Base-by-base conservation (phyloP, 2,329 filamentous ascomycete genomes). In the Monosporascus sp. region DNA sequence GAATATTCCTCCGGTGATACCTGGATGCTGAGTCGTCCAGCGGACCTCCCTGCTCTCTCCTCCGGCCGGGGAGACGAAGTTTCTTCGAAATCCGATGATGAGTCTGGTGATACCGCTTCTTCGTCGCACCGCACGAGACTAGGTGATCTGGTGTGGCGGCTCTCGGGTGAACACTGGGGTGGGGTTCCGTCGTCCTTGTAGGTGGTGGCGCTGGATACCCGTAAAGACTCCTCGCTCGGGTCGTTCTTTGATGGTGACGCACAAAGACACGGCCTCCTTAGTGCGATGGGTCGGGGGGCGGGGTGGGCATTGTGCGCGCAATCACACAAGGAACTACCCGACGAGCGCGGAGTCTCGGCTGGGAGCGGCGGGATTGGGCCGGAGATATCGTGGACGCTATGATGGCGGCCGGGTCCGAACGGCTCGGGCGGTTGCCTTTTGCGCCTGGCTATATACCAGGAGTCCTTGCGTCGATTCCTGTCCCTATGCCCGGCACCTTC, bases 241-340 rank as follows among this genome's bases (percentile, higher is more conserved):
- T 60, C 61, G 35, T 61, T 62, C 58, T 63, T 64, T 59, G 60
- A 61, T 40, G 61, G 57, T 46, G 58, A 58, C 28, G 65, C 66
- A 70, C 71, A 72, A 68, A 71, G 69, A 55, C 64, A 62, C 15
- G 65, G 66, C 46, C 65, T 66, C 59, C 61, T 64, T 58, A 58
- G 64, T 53, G 64, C 62, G 53, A 61, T 63, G 51, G 67, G 57
- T 18, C 60, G 57, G 24, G 61, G 61, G 51, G 63, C 63, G 41
- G 49, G 58, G 51, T 66, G 66, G 50, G 55, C 63, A 59, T 71
- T 66, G 58, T 65, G 68, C 41, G 77, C 72, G 52, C 65, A 73
- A 57, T 71, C 75, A 60, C 72, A 75, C 61, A 78, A 73, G 64
- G 77, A 79, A 58, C 71, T 75, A 46, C 68, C 69, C 24, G 76